Evolutionary conservation across 2,329 filamentous ascomycete species (phyloP).

Genomic region (Ascochyta lentis): DNA sequence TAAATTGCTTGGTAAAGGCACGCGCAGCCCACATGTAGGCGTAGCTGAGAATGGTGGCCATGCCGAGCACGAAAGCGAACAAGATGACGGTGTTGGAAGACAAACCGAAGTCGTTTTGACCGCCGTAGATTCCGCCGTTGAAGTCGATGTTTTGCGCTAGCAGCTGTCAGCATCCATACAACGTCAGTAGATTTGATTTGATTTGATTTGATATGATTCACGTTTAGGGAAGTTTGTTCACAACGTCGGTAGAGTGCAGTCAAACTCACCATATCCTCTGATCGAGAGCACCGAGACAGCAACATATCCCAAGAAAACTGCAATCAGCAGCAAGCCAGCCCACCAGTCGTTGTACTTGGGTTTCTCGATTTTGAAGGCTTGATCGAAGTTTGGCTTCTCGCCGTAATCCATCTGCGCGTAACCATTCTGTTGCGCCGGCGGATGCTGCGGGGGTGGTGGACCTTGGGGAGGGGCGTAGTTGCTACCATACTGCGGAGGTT

Average conservation of each 20-base stretch:
- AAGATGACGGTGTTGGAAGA: slow-evolving; percentile 86
- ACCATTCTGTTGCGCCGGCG: slow-evolving; percentile 29
- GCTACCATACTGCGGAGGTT: slow-evolving; percentile 42
- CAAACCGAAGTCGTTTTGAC: slow-evolving; percentile 70
- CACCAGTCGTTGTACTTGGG: slow-evolving; percentile 93
- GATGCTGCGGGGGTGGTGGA: slow-evolving; percentile 30
- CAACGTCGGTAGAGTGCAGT: background rate
- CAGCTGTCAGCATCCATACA: slow-evolving; percentile 10
- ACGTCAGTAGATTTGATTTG: no score
- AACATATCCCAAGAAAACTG: slow-evolving; percentile 74
- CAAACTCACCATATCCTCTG: slow-evolving; percentile 67
- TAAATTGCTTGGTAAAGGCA: slow-evolving; percentile 84
- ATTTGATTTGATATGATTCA: no score
- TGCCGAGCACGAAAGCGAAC: slow-evolving; percentile 77
- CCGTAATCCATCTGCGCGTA: slow-evolving; percentile 38
- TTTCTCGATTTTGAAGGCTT: slow-evolving; percentile 80
- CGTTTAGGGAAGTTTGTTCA: no score
- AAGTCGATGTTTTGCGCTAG: slow-evolving; percentile 63
- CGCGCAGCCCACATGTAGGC: slow-evolving; percentile 78
- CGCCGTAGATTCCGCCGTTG: slow-evolving; percentile 77
- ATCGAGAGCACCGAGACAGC: slow-evolving; percentile 79
- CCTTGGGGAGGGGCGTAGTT: slow-evolving; percentile 39
- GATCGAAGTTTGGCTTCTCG: slow-evolving; percentile 68
- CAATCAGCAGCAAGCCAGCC: slow-evolving; percentile 80
- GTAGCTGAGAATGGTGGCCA: slow-evolving; percentile 77